Conservation (phyloP, 148 eudicot species). For the Silene conica region DNA sequence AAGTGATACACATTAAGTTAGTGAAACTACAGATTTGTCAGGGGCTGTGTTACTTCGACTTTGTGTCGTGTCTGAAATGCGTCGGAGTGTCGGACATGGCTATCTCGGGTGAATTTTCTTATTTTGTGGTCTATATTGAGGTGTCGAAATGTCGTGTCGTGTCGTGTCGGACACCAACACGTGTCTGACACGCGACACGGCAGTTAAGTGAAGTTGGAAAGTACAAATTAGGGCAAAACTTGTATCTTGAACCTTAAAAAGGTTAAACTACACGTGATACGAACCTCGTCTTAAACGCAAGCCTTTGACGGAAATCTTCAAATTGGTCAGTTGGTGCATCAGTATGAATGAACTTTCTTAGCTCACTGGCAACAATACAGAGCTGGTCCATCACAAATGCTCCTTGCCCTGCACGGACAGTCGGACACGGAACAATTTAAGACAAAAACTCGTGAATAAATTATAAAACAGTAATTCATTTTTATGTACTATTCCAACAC, state of each 20-base stretch:
- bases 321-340: neutral
- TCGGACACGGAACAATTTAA: neutral
- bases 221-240: too few species aligned
- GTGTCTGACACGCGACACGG: too few species aligned
- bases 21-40: neutral
- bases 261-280: neutral
- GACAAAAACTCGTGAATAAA: neutral
- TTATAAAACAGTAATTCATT: neutral
- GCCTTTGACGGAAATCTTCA: neutral
- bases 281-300: slow-evolving; percentile 14
- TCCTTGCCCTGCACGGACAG: slow-evolving; percentile 16
- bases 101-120: too few species aligned
- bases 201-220: too few species aligned
- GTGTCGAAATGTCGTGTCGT: too few species aligned
- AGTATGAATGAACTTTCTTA: neutral
- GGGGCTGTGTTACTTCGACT: too few species aligned
- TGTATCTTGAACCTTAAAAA: too few species aligned
- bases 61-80: too few species aligned
- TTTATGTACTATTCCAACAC: neutral
- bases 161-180: too few species aligned
- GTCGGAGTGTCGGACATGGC: too few species aligned
- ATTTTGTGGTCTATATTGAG: too few species aligned
- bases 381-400: slow-evolving; percentile 8
- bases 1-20: neutral
- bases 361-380: neutral